A percentile compares a stretch with the other conserved stretches of the same genome.
These are phyloP conservation scores for Mortierella alpina DNA, from an alignment of 192 early-diverging fungal genomes.

Conservation along the genomic window DNA sequence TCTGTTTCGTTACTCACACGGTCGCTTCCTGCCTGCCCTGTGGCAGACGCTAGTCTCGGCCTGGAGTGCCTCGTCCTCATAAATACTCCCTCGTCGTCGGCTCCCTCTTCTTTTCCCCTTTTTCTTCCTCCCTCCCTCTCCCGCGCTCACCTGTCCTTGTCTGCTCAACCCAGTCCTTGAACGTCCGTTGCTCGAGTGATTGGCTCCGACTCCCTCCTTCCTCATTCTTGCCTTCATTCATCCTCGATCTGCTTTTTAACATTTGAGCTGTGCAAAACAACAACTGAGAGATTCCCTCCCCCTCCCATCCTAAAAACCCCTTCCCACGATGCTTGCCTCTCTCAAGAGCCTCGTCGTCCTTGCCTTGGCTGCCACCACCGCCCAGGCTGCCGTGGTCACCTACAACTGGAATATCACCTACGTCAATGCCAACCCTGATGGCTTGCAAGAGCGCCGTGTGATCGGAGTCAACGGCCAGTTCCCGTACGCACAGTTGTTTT, in stretches of 20 bases:
- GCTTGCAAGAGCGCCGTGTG: slow-evolving; percentile 69
- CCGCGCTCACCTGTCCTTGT: neutral
- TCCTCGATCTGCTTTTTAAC: neutral
- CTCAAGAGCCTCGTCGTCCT: slow-evolving; percentile 53
- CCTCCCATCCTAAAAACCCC: neutral
- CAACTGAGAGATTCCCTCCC: neutral
- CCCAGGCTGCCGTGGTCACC: slow-evolving; percentile 66
- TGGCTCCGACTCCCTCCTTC: neutral
- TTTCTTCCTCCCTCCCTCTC: neutral
- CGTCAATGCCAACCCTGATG: slow-evolving; percentile 74
- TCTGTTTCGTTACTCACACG: too few relatives aligned
- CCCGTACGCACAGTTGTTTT: slow-evolving; percentile 60
- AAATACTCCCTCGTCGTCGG: neutral
- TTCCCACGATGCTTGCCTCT: slow-evolving; percentile 34
- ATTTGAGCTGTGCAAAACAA: neutral
- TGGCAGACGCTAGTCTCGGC: too few relatives aligned
- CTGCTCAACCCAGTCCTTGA: neutral
- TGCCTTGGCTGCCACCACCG: slow-evolving; percentile 40
- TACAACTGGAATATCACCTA: slow-evolving; percentile 81
- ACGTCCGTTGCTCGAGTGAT: neutral
- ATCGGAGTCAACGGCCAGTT: slow-evolving; percentile 73
- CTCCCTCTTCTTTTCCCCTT: neutral
- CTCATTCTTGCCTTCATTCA: slow-evolving; percentile 1
- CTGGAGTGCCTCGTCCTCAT: neutral
- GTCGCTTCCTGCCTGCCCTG: too few relatives aligned